Conservation (phyloP, 208 protist genomes). For the Crithidia acanthocephali region DNA sequence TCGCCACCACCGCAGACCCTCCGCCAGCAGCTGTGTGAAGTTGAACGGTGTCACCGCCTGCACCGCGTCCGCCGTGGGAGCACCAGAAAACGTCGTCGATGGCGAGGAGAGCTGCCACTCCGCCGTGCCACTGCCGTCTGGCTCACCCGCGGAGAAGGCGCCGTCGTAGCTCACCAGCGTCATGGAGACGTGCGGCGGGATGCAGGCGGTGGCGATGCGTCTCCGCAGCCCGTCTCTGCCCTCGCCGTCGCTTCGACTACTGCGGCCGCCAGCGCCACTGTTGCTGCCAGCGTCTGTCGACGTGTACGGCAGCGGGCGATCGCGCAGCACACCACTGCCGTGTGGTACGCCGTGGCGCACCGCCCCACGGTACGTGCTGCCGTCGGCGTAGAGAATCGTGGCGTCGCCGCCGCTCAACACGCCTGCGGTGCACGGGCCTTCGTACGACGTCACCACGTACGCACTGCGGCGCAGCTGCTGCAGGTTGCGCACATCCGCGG, state of each 20-base stretch:
- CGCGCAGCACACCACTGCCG: conserved; percentile 59
- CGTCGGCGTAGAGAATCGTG: conserved; percentile 53
- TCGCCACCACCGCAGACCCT: conserved; percentile 23
- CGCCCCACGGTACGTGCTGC: conserved; percentile 66
- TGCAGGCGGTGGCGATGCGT: conserved; percentile 16
- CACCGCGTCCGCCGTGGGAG: background rate
- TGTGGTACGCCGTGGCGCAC: conserved; percentile 58
- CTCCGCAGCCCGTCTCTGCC: conserved; percentile 1
- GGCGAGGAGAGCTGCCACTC: conserved; percentile 36
- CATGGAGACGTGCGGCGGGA: conserved; percentile 13
- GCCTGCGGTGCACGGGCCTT: conserved; percentile 61
- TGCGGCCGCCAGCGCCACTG: no score
- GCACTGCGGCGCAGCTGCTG: conserved; percentile 10
- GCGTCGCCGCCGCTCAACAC: conserved; percentile 62
- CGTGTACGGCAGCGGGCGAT: conserved; percentile 30
- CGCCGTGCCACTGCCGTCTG: conserved; percentile 66
- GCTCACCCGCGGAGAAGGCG: conserved; percentile 62
- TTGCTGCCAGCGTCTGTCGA: conserved; percentile 10
- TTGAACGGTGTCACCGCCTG: conserved; percentile 12
- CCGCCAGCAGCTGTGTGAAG: conserved; percentile 8
- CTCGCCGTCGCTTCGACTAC: conserved; percentile 6
- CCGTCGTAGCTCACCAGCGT: conserved; percentile 74
- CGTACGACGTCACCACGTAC: conserved; percentile 46
- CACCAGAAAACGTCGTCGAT: background rate
- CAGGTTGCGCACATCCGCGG: conserved; percentile 3